Conservation (phyloP, 2,329 filamentous ascomycete genomes). For the Fusarium protoensiforme region DNA sequence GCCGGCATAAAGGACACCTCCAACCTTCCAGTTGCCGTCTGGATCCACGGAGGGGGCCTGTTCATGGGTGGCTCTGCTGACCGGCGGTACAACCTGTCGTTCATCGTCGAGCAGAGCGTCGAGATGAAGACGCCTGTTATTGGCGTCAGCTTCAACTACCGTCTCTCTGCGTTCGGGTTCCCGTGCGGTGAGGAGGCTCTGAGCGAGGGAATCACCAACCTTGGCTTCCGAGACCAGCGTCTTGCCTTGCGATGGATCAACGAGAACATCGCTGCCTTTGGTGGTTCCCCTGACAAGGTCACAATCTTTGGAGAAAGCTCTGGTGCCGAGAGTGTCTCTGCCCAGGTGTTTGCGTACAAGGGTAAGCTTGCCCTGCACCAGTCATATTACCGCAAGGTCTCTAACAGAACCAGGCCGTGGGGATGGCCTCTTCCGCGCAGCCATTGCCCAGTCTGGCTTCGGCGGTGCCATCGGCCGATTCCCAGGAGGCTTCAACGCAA, state of each 20-base stretch:
- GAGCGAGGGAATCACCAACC: slow-evolving; percentile 57
- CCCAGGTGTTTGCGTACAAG: slow-evolving; percentile 36
- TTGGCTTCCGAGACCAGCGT: slow-evolving; percentile 60
- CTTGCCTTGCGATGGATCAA: slow-evolving; percentile 60
- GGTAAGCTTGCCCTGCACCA: slow-evolving; percentile 40
- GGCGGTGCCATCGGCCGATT: slow-evolving; percentile 45
- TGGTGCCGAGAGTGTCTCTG: slow-evolving; percentile 47
- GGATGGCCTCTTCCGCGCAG: slow-evolving; percentile 62
- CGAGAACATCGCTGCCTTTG: slow-evolving; percentile 58
- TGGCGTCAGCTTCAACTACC: slow-evolving; percentile 61
- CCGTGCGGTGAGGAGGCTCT: slow-evolving; percentile 54
- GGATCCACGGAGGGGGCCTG: slow-evolving; percentile 63
- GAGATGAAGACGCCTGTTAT: slow-evolving; percentile 59
- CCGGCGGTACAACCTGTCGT: slow-evolving; percentile 69
- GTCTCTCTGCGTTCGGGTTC: slow-evolving; percentile 60
- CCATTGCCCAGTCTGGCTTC: slow-evolving; percentile 61
- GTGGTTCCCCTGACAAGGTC: slow-evolving; percentile 57
- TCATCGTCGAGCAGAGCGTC: slow-evolving; percentile 62
- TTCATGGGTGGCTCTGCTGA: slow-evolving; percentile 51
- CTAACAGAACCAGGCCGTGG: slow-evolving; percentile 49
- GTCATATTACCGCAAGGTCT: accelerated
- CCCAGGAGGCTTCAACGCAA: slow-evolving; percentile 45
- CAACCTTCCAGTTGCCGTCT: slow-evolving; percentile 66
- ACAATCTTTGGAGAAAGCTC: slow-evolving; percentile 64
- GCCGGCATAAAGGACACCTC: slow-evolving; percentile 52